Percentiles rank a stretch among this genome's conserved stretches.
Evolutionary conservation across 306 rosid species (phyloP).

Genomic region (Acacia crassicarpa): DNA sequence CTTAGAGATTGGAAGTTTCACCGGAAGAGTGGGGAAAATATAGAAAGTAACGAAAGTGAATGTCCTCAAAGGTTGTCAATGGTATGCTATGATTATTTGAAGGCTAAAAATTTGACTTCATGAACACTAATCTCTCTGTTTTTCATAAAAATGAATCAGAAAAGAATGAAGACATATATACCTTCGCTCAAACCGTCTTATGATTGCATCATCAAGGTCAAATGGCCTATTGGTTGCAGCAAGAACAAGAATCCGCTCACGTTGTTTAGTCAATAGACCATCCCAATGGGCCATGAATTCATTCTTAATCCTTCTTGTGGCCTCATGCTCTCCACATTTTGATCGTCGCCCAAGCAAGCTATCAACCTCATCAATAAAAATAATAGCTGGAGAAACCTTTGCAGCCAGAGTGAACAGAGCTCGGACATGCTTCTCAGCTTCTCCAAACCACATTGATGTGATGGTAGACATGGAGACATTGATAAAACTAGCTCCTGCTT

Average conservation of each 20-base stretch:
- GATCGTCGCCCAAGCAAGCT: not conserved
- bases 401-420: not conserved
- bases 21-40: no score
- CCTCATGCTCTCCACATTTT: not conserved
- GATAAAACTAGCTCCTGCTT: not conserved
- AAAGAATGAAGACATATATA: not conserved
- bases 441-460: not conserved
- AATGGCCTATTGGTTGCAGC: not conserved
- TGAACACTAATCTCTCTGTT: no score
- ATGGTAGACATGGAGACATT: not conserved
- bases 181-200: not conserved
- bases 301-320: not conserved
- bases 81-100: not conserved
- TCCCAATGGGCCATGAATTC: constrained; percentile 1
- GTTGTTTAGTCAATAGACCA: not conserved
- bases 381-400: not conserved
- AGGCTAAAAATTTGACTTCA: no score
- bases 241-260: not conserved
- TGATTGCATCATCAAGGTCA: constrained; percentile 1
- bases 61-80: not conserved
- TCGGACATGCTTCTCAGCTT: not conserved
- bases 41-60: no score
- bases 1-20: no score
- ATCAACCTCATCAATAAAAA: not conserved
- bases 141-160: not conserved